phyloP scores from a whole-genome alignment of 2,329 filamentous ascomycete genomes.

The Talaromyces sp. region DNA sequence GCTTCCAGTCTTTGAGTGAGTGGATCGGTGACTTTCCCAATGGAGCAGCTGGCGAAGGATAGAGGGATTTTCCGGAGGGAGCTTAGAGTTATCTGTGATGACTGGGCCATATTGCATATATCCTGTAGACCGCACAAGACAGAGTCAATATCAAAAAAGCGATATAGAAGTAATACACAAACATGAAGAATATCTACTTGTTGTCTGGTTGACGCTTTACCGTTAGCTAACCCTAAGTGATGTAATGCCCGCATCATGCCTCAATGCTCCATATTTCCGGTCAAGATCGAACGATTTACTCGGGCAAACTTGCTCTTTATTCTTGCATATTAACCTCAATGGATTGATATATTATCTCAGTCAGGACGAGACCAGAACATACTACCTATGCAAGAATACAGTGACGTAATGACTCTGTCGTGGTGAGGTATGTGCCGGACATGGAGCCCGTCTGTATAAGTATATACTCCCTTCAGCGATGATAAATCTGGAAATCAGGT shows the following conservation, averaged over 20 bases:
- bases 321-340: background rate
- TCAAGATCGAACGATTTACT: background rate
- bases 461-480: no score
- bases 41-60: conserved; percentile 44
- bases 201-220: background rate
- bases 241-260: conserved; percentile 13
- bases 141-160: no score
- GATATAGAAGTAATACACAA: background rate
- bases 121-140: background rate
- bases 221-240: background rate
- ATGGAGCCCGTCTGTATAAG: background rate
- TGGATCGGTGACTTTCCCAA: conserved; percentile 35
- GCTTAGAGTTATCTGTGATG: conserved; percentile 9
- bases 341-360: no score
- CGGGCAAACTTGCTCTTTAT: background rate
- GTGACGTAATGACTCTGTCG: conserved; percentile 3
- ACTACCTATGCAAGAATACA: no score
- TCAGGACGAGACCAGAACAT: background rate
- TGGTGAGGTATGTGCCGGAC: background rate
- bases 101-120: conserved; percentile 7
- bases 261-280: background rate
- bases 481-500: no score
- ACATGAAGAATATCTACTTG: background rate
- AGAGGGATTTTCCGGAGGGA: conserved; percentile 32
- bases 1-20: conserved; percentile 40